Evolutionary conservation across 768 basidiomycete species (phyloP), one percentile per base, ranked within the genome.

Genomic region (Mycena venus): DNA sequence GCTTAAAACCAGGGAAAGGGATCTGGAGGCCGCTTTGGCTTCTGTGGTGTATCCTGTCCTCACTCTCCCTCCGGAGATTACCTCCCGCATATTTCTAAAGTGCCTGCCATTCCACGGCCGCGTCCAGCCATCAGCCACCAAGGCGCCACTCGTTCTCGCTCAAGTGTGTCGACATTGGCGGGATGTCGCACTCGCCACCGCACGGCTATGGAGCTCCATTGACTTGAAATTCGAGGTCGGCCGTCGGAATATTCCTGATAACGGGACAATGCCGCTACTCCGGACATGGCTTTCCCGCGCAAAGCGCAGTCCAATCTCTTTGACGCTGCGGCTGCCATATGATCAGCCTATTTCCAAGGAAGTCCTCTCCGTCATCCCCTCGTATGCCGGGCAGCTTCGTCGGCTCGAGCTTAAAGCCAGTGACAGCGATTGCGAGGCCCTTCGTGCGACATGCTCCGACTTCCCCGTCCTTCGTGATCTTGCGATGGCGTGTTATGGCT

Each of bases 401-500:
- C 34, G 58, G 32, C 58, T 59, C 23, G 58, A 59, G 58, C 58
- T 59, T 59, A 2, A 21, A 36, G 34, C 34, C 34, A 59, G 34
- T 25, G 21, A 36, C 21, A 23, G 34, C 6, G 58, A 59, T 59
- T 59, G n/a, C 32, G 58, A 59, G 19, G 19, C 32, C 34, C 58
- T 59, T 36, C 58, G 58, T 21, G 36, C 34, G 58, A 38, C 34
- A 23, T 59, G 32, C 34, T 36, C 34, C 34, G 58, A 38, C 32
- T 59, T 59, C 58, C 58, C 58, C 58, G 34, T 38, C 32, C 58
- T 59, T 59, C 58, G 58, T 34, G 58, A 59, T 23, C 21, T 59
- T 38, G 58, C 58, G 10, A 36, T 59, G 21, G 17, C 34, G 58
- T 59, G n/a, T 38, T 12, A 38, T 59, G 34, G 34, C 21, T 59